Evolutionary conservation across 352 stramenopile species (phyloP), one percentile per base, ranked within the genome.

Genomic region (Globisporangium emineosum): DNA sequence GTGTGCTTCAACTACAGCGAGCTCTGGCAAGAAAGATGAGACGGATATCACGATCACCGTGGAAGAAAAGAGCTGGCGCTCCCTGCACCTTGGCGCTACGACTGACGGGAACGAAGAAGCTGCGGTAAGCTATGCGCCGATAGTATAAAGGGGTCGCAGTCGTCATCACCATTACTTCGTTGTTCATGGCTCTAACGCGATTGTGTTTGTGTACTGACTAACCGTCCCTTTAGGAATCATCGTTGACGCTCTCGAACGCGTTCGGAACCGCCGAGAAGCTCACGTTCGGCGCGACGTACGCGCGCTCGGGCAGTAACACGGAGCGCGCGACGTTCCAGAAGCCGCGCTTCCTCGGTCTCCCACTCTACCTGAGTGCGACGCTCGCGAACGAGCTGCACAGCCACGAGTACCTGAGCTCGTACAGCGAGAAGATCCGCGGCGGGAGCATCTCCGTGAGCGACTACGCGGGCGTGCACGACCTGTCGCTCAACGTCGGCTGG

Each of bases 21-120:
- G 80, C 65, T 91, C 80, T 57, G 75, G 87, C 5, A 66, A 81
- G 55, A 68, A 69, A 12, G 78, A 92, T 65, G 87, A 96, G 68
- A 91, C 84, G 23, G 89, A 97, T 54, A 69, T 97, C 35, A 93
- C 78, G 8, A 96, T 97, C 70, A 93, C 82, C 13, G 86, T 97
- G 25, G 83, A 92, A 70, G 89, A 97, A 55, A 95, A 92, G 67
- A 73, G 77, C 69, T 96, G 90, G 86, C 76, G 87, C 8, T 91
- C 88, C 57, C 72, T 97, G 49, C 82, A 96, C 56, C 74, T 94
- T 4, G 85, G 86, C n/a, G 88, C 86, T 7, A 93, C 80, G 3
- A 93, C 89, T 4, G 86, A 95, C 51, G 89, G 86, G 43, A 91
- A 86, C 59, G 88, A 94, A 60, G 88, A 93, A 77, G 86, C 88